Conservation (phyloP, 2,329 filamentous ascomycete species). For the Cordyceps javanica region DNA sequence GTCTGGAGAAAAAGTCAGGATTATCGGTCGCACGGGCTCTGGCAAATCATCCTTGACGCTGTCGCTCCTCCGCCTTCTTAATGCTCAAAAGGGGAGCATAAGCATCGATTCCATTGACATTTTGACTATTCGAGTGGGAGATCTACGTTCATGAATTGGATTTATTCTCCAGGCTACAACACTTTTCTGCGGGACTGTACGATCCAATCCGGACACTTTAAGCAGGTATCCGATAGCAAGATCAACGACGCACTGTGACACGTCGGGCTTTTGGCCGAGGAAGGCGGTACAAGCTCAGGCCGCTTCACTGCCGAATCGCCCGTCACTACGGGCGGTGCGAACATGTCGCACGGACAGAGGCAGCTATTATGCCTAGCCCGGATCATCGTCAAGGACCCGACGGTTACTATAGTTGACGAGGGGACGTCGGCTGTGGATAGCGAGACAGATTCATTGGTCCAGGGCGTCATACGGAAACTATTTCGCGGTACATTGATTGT, state of each 20-base stretch:
- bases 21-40: background rate
- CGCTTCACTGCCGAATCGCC: background rate
- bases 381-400: background rate
- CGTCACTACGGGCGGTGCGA: background rate
- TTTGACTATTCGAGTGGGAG: background rate
- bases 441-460: background rate
- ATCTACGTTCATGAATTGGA: slow-evolving; percentile 12
- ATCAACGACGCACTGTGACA: background rate
- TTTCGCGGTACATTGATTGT: background rate
- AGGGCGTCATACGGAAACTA: background rate
- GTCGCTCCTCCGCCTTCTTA: background rate
- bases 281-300: background rate
- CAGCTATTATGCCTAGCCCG: slow-evolving; percentile 8
- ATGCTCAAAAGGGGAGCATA: background rate
- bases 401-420: slow-evolving; percentile 4
- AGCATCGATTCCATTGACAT: slow-evolving; percentile 9
- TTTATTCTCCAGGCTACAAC: slow-evolving; percentile 13
- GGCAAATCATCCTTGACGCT: slow-evolving; percentile 2
- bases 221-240: background rate
- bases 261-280: background rate
- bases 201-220: slow-evolving; percentile 1
- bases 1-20: background rate
- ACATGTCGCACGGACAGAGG: background rate
- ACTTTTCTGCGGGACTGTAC: background rate
- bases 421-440: slow-evolving; percentile 4